These are phyloP conservation scores for Apophysomyces elegans DNA, from an alignment of 371 early-diverging fungal genomes.

Conservation along the genomic window DNA sequence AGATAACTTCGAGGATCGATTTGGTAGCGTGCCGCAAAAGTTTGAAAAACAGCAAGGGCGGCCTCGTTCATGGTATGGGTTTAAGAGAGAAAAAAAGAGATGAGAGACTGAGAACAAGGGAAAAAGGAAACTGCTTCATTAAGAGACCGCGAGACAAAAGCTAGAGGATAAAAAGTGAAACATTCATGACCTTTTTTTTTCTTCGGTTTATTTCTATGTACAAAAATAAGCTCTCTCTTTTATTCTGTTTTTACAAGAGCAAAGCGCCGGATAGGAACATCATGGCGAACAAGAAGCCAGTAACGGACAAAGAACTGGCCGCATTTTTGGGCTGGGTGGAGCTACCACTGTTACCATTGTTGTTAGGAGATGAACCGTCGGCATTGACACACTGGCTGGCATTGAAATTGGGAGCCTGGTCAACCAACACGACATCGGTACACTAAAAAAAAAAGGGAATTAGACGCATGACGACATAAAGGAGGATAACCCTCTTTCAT, in stretches of 20 bases:
- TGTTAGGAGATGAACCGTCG: slow-evolving; percentile 25
- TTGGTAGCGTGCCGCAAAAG: slow-evolving; percentile 17
- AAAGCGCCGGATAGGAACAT: not conserved
- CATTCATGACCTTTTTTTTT: not conserved
- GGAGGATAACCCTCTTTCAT: too few relatives aligned
- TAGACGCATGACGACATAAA: not conserved
- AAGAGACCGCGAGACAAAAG: not conserved
- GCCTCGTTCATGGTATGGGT: not conserved
- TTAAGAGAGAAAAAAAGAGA: not conserved
- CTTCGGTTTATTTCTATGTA: not conserved
- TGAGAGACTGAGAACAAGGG: not conserved
- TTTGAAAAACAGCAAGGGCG: not conserved
- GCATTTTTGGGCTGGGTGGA: not conserved
- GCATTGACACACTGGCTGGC: slow-evolving; percentile 47
- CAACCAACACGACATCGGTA: slow-evolving; percentile 54
- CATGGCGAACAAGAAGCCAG: not conserved
- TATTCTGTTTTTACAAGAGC: not conserved
- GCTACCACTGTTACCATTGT: not conserved
- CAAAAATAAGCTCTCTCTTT: not conserved
- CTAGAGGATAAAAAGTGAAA: too few relatives aligned
- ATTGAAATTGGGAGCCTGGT: slow-evolving; percentile 44
- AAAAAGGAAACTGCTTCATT: not conserved
- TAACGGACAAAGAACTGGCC: not conserved
- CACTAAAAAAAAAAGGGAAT: slow-evolving; percentile 33
- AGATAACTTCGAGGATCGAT: slow-evolving; percentile 35